Base-by-base conservation (phyloP, 139 green algal genomes). In the Micractinium sp. region DNA sequence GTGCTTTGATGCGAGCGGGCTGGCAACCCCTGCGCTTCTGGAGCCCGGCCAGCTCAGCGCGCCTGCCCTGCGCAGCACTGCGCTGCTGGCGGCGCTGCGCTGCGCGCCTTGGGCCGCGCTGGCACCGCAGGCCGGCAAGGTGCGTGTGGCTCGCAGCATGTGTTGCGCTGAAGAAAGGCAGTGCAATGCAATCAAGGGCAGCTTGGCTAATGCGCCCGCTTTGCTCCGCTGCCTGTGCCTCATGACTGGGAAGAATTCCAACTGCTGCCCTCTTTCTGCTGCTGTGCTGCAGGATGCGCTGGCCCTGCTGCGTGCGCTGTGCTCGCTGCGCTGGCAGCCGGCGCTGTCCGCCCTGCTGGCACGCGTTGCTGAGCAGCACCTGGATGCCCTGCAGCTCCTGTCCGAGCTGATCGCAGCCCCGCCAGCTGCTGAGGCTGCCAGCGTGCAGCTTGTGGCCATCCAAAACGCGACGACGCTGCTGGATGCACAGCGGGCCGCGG, bases 301-400 rank as follows among this genome's bases (percentile, higher is more conserved):
- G 69, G 16, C 27, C 3, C 89, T 94, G 83, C 81, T 94, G 31
- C 90, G 90, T 0, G 89, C 88, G 47, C 83, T 96, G 53, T 88
- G 86, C 86, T 47, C 91, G 31, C 90, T 94, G 47, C 84, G 63
- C 78, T 89, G 85, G 85, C 85, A 78, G 63, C 85, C 84, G 14
- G 85, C 71, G 18, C 61, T 90, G 15, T 13, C 75, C 0, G 63
- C 60, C 13, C 78, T 90, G 36, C n/a, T 84, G 13, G 61, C 60
- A 1, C 86, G 86, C 29, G 22, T 76, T 63, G 86, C 86, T 5
- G 77, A n/a, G 29, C 77, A 85, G 76, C 76, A 71, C 25, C 61
- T 47, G 9, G 69, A 81, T 36, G 27, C 63, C 29, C 20, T 39
- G 35, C 47, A 56, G 12, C 36, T 86, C 35, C 86, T 90, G 29